Evolutionary conservation across 2,329 filamentous ascomycete genomes (phyloP).

Genomic region (Paracoccidioides lutzii): DNA sequence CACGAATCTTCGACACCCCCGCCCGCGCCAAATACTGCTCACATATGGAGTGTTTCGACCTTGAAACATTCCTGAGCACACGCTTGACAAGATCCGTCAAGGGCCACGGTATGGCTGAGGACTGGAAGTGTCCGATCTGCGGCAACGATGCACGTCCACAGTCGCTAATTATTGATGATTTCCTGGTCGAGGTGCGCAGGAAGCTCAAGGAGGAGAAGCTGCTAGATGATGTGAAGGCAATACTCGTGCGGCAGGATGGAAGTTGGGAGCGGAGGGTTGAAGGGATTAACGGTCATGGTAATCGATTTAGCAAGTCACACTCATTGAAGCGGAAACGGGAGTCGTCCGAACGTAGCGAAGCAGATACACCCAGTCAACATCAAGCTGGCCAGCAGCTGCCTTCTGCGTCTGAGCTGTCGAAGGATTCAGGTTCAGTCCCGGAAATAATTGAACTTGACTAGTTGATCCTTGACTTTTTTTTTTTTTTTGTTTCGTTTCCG

Average conservation of each 20-base stretch:
- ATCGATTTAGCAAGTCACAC: neutral
- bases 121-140: slow-evolving; percentile 83
- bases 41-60: slow-evolving; percentile 83
- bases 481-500: no score
- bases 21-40: slow-evolving; percentile 56
- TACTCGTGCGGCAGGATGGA: slow-evolving; percentile 52
- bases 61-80: slow-evolving; percentile 64
- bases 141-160: slow-evolving; percentile 61
- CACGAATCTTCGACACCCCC: slow-evolving; percentile 53
- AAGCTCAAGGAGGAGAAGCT: slow-evolving; percentile 39
- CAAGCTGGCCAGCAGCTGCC: neutral
- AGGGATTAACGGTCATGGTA: neutral
- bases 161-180: slow-evolving; percentile 59
- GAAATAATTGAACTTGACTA: slow-evolving; percentile 13
- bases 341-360: neutral
- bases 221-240: slow-evolving; percentile 43
- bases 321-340: neutral
- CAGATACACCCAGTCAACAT: neutral
- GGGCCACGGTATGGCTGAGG: slow-evolving; percentile 28
- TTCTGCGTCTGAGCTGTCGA: neutral
- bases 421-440: neutral
- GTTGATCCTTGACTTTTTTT: neutral
- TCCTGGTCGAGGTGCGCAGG: slow-evolving; percentile 50
- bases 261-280: slow-evolving; percentile 46
- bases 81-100: slow-evolving; percentile 36